These are phyloP conservation scores for Acrocalymma vagum DNA, from an alignment of 2,329 filamentous ascomycete species.

Conservation along the genomic window DNA sequence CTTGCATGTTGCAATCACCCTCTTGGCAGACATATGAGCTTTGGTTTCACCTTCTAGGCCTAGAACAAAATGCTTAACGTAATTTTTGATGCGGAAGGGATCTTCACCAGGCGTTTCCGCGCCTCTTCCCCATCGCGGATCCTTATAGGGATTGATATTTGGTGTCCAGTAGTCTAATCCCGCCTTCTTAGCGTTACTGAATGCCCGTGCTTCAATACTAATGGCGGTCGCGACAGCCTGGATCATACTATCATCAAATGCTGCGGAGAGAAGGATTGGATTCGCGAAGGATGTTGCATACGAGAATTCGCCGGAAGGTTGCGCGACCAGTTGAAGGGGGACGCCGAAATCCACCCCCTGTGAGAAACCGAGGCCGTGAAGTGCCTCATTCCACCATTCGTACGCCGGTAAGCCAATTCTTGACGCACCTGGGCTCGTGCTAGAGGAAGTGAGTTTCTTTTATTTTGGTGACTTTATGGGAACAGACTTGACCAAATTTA, in stretches of 20 bases:
- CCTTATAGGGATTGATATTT: constrained; percentile 72
- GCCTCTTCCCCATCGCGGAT: constrained; percentile 66
- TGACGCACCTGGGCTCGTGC: constrained; percentile 49
- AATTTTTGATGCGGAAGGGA: constrained; percentile 59
- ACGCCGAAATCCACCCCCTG: too few species aligned
- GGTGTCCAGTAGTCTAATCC: constrained; percentile 69
- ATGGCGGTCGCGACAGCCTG: constrained; percentile 65
- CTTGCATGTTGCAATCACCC: constrained; percentile 40
- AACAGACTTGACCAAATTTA: constrained; percentile 29
- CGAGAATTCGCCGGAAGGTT: constrained; percentile 66
- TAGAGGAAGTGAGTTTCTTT: constrained; percentile 63
- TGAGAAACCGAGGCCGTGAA: constrained; percentile 69
- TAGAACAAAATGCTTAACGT: constrained; percentile 62
- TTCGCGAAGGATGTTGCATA: constrained; percentile 73
- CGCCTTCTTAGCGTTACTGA: constrained; percentile 67
- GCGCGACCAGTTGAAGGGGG: too few species aligned
- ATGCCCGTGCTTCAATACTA: constrained; percentile 70
- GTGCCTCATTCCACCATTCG: constrained; percentile 62
- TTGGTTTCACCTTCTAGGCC: constrained; percentile 64
- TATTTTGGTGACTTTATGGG: constrained; percentile 46
- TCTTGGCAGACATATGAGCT: constrained; percentile 32
- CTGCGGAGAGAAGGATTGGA: constrained; percentile 69
- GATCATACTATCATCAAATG: constrained; percentile 71
- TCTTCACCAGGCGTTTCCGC: constrained; percentile 68
- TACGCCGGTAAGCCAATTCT: constrained; percentile 68